Percentiles rank a stretch among this genome's conserved stretches.
Conservation (phyloP, 306 rosid genomes). For the Dryas alaskensis region DNA sequence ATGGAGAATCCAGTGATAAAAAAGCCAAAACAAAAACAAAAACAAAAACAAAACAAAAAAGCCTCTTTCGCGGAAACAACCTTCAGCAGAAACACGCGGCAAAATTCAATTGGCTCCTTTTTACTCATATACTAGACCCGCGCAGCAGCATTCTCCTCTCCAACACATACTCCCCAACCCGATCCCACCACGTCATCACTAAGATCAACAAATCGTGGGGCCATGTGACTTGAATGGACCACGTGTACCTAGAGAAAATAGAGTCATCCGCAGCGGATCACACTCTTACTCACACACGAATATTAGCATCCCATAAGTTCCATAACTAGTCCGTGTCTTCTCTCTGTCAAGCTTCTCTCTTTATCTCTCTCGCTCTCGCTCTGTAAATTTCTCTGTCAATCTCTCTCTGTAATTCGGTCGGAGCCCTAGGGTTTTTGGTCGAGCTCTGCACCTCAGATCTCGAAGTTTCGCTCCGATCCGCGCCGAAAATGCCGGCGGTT, state of each 20-base stretch:
- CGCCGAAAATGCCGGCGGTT: slow-evolving; percentile 73
- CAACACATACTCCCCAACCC: neutral
- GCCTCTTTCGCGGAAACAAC: neutral
- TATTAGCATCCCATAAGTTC: neutral
- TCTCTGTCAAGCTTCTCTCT: neutral
- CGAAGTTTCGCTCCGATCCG: slow-evolving; percentile 39
- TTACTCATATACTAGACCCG: neutral
- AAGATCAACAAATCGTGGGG: neutral
- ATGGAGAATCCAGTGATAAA: neutral
- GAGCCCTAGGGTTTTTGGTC: slow-evolving; percentile 43
- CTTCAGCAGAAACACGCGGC: neutral
- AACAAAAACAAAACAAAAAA: neutral
- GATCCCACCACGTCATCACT: slow-evolving; percentile 8
- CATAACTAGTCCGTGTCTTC: slow-evolving; percentile 6
- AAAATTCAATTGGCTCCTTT: neutral
- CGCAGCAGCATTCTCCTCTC: neutral
- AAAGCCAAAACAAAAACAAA: neutral
- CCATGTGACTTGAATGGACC: neutral
- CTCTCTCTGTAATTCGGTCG: slow-evolving; percentile 26
- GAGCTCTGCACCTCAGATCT: slow-evolving; percentile 22
- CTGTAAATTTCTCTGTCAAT: neutral
- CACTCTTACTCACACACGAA: neutral
- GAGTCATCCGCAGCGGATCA: slow-evolving; percentile 6
- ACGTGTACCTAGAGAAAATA: neutral
- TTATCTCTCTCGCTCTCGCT: slow-evolving; percentile 1